Conservation (phyloP, 202 grass and related monocot genomes). For the Zizania palustris region DNA sequence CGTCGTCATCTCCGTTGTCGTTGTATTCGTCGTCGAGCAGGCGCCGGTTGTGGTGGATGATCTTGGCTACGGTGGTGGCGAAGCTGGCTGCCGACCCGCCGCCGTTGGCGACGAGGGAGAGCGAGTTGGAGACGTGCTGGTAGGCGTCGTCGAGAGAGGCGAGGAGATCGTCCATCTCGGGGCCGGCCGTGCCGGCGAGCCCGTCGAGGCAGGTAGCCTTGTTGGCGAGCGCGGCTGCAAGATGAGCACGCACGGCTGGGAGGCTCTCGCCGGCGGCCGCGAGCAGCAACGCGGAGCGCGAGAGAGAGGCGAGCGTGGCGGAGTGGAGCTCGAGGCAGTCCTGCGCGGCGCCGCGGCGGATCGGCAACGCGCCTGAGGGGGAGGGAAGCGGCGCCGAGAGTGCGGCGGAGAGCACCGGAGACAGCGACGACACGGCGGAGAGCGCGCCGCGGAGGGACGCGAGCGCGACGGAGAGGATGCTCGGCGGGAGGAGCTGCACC, state of each 20-base stretch:
- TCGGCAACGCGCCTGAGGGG: background rate
- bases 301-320: conserved; percentile 56
- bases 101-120: conserved; percentile 53
- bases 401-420: conserved; percentile 38
- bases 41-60: conserved; percentile 45
- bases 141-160: conserved; percentile 63
- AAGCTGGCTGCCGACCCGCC: conserved; percentile 6
- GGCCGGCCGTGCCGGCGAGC: conserved; percentile 51
- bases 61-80: conserved; percentile 20
- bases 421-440: conserved; percentile 46
- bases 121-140: conserved; percentile 82
- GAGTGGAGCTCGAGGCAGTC: conserved; percentile 82
- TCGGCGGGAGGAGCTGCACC: conserved; percentile 24
- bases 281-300: conserved; percentile 49
- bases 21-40: conserved; percentile 34
- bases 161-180: conserved; percentile 35
- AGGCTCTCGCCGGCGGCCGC: conserved; percentile 36
- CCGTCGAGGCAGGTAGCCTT: conserved; percentile 90
- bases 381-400: conserved; percentile 13
- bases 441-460: conserved; percentile 56
- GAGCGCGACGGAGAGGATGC: conserved; percentile 40
- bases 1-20: background rate
- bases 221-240: conserved; percentile 85
- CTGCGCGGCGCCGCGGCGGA: conserved; percentile 61
- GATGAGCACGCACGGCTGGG: conserved; percentile 56